These are phyloP conservation scores for Monosporascus sp. DNA, from an alignment of 2,329 filamentous ascomycete species.

Conservation along the genomic window DNA sequence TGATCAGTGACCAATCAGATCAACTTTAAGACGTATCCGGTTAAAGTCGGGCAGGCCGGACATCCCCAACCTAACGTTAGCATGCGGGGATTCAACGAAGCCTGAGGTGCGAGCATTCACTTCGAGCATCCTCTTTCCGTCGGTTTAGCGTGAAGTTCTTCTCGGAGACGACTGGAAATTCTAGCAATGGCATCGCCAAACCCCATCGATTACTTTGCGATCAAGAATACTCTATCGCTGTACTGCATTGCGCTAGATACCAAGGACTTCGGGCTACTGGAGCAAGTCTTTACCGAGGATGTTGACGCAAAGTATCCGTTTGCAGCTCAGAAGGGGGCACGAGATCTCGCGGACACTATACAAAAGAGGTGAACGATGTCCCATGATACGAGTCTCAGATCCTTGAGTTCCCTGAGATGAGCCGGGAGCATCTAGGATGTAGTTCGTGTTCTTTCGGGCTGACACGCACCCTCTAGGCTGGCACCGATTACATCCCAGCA, in stretches of 20 bases:
- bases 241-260: slow-evolving; percentile 7
- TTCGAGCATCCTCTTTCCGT: background rate
- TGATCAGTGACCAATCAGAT: too few relatives aligned
- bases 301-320: slow-evolving; percentile 4
- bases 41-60: background rate
- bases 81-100: background rate
- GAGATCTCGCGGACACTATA: background rate
- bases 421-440: too few relatives aligned
- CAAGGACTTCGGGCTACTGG: slow-evolving; percentile 7
- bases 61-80: background rate
- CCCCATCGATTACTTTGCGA: slow-evolving; percentile 4
- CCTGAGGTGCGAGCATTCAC: background rate
- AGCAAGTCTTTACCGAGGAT: slow-evolving; percentile 4
- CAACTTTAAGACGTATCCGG: background rate
- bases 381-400: background rate
- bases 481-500: slow-evolving; percentile 4
- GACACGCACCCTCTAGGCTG: background rate
- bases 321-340: slow-evolving; percentile 1
- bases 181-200: background rate
- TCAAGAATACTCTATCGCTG: slow-evolving; percentile 5
- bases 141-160: background rate
- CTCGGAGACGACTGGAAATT: background rate
- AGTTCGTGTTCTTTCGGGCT: background rate
- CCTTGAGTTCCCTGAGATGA: too few relatives aligned
- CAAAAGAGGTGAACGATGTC: background rate